Conservation (phyloP, 768 basidiomycete species). For the Trametes gibbosa region DNA sequence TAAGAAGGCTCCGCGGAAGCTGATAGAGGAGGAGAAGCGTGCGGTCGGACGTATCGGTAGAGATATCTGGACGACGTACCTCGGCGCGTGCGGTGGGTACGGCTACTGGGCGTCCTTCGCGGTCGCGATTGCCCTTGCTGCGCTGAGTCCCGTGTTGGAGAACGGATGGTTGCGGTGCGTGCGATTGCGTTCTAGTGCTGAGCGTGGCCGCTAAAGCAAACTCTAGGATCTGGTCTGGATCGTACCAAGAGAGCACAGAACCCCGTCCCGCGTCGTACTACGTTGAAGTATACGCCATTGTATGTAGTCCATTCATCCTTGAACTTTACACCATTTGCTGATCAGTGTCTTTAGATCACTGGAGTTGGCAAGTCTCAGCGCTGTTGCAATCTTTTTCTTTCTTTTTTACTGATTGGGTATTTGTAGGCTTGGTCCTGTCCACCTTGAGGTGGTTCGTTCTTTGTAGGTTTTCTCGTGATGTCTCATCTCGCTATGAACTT, state of each 20-base stretch:
- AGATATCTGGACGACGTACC: constrained; percentile 46
- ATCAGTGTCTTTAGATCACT: constrained; percentile 36
- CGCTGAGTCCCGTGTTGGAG: constrained; percentile 43
- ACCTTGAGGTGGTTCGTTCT: constrained; percentile 70
- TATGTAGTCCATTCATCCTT: constrained; percentile 30
- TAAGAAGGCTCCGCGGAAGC: constrained; percentile 68
- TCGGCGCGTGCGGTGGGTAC: constrained; percentile 38
- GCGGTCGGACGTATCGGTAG: constrained; percentile 46
- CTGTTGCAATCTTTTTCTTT: not conserved
- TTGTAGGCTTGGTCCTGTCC: constrained; percentile 49
- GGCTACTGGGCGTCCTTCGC: constrained; percentile 40
- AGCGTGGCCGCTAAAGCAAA: not conserved
- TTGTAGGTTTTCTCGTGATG: constrained; percentile 41
- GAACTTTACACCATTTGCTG: not conserved
- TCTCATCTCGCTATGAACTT: not conserved
- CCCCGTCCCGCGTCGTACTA: constrained; percentile 47
- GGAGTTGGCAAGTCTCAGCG: constrained; percentile 30
- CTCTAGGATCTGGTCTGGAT: constrained; percentile 40
- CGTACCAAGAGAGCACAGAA: constrained; percentile 22
- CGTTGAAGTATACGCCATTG: constrained; percentile 67
- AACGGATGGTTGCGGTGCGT: constrained; percentile 45
- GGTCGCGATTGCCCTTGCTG: constrained; percentile 35
- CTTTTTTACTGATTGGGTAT: constrained; percentile 18
- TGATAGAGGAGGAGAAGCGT: constrained; percentile 66
- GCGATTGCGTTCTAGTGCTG: constrained; percentile 12